Evolutionary conservation across 495 filamentous ascomycete genomes (phyloP).

Genomic region (Aspergillus wentii): DNA sequence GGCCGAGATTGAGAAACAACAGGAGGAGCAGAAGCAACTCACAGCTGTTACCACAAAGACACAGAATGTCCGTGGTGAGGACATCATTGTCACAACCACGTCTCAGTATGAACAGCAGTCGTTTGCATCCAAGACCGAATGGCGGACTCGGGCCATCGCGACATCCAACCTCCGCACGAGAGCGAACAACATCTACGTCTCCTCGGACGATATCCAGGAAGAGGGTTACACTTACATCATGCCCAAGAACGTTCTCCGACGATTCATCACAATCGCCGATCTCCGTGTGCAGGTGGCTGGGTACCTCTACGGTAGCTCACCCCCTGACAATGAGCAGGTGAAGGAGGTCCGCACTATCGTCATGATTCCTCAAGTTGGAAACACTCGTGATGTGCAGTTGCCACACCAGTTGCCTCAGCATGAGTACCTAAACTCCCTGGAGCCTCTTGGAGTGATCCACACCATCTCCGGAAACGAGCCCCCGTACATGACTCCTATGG

Average conservation of each 20-base stretch:
- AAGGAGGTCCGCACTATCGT: conserved; percentile 96
- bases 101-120: conserved; percentile 96
- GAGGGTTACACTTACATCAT: conserved; percentile 91
- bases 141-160: conserved; percentile 94
- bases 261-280: conserved; percentile 97
- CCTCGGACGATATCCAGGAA: conserved; percentile 81
- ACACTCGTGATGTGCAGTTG: conserved; percentile 84
- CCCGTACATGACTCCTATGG: conserved; percentile 89
- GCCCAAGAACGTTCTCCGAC: conserved; percentile 98
- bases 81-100: conserved; percentile 96
- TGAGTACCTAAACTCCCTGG: conserved; percentile 80
- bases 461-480: conserved; percentile 93
- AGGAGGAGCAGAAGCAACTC: conserved; percentile 92
- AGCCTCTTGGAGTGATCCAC: conserved; percentile 94
- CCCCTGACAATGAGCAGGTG: conserved; percentile 89
- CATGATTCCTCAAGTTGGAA: conserved; percentile 96
- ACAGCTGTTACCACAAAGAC: conserved; percentile 98
- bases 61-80: conserved; percentile 95
- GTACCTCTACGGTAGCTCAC: conserved; percentile 91
- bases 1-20: conserved; percentile 98
- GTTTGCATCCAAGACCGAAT: conserved; percentile 98
- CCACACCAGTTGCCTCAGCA: conserved; percentile 92
- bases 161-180: conserved; percentile 93
- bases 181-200: conserved; percentile 98
- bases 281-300: conserved; percentile 94